Percentiles rank a stretch among this genome's conserved stretches.
These are phyloP conservation scores for Auriscalpium orientale DNA, from an alignment of 768 basidiomycete species.

Conservation along the genomic window DNA sequence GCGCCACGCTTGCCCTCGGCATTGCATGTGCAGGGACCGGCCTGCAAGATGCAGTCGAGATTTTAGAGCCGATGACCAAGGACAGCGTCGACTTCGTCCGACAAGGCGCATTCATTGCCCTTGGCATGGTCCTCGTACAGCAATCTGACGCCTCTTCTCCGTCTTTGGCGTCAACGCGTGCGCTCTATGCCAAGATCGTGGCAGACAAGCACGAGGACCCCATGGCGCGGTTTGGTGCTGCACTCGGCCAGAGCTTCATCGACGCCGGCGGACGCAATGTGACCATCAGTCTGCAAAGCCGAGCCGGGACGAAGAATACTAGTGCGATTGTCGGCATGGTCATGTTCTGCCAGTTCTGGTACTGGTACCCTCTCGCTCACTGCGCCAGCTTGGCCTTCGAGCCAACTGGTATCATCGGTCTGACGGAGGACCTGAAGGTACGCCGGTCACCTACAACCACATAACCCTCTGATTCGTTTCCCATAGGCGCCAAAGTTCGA, in stretches of 20 bases:
- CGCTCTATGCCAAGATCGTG: slow-evolving; percentile 85
- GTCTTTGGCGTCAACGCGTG: slow-evolving; percentile 70
- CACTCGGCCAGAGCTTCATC: slow-evolving; percentile 92
- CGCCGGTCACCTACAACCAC: slow-evolving; percentile 13
- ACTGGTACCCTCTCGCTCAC: slow-evolving; percentile 98
- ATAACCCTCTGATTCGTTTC: slow-evolving; percentile 5
- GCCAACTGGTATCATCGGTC: slow-evolving; percentile 90
- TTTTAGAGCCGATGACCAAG: slow-evolving; percentile 96
- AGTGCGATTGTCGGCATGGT: slow-evolving; percentile 97
- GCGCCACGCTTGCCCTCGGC: slow-evolving; percentile 91
- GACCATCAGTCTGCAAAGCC: slow-evolving; percentile 88
- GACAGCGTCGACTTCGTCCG: slow-evolving; percentile 98
- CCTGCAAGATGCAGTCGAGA: slow-evolving; percentile 92
- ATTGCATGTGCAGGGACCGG: slow-evolving; percentile 98
- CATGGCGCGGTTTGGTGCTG: slow-evolving; percentile 96
- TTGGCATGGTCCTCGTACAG: slow-evolving; percentile 95
- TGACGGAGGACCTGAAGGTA: slow-evolving; percentile 82
- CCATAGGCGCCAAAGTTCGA: slow-evolving; percentile 89
- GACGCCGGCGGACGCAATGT: slow-evolving; percentile 97
- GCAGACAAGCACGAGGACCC: slow-evolving; percentile 98
- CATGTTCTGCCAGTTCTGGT: slow-evolving; percentile 99
- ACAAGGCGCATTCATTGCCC: slow-evolving; percentile 91
- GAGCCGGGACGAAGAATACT: slow-evolving; percentile 88
- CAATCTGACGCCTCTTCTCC: slow-evolving; percentile 89
- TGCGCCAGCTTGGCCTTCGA: slow-evolving; percentile 89